Percentiles rank a stretch among this genome's conserved stretches.
Evolutionary conservation across 2,329 filamentous ascomycete species (phyloP).

Genomic region (Monilinia fructigena): DNA sequence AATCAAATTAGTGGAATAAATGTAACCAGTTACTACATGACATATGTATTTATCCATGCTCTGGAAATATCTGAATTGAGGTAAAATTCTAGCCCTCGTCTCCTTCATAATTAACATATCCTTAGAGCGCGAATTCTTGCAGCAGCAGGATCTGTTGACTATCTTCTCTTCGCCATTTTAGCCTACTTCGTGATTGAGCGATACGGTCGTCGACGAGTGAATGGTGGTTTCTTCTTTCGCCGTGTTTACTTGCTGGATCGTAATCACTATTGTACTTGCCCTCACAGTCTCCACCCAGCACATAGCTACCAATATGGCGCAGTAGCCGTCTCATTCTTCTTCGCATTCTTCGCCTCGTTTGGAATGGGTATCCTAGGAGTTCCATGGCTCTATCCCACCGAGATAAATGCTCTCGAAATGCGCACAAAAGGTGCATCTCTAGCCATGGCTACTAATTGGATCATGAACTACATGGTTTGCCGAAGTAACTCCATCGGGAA

Average conservation of each 20-base stretch:
- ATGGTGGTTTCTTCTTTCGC: constrained; percentile 51
- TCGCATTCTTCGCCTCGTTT: constrained; percentile 59
- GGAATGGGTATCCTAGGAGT: constrained; percentile 37
- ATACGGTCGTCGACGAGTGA: constrained; percentile 67
- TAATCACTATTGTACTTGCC: constrained; percentile 41
- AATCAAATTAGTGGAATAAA: constrained; percentile 51
- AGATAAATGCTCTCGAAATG: constrained; percentile 53
- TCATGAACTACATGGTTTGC: constrained; percentile 56
- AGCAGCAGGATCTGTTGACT: constrained; percentile 49
- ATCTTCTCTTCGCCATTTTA: constrained; percentile 45
- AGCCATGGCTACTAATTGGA: constrained; percentile 44
- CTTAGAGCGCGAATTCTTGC: constrained; percentile 45
- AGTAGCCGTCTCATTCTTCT: constrained; percentile 44
- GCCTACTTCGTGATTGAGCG: constrained; percentile 44
- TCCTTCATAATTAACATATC: constrained; percentile 6
- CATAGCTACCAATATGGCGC: constrained; percentile 50
- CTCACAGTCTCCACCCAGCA: constrained; percentile 31
- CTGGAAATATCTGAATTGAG: constrained; percentile 41
- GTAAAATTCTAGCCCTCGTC: constrained; percentile 9
- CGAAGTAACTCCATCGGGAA: constrained; percentile 41
- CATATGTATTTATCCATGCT: constrained; percentile 43
- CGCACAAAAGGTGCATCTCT: constrained; percentile 58
- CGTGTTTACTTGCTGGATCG: constrained; percentile 48
- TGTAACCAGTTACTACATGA: constrained; percentile 45
- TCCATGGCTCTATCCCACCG: constrained; percentile 53